Conservation (phyloP, 768 basidiomycete genomes). For the Mycena indigotica region DNA sequence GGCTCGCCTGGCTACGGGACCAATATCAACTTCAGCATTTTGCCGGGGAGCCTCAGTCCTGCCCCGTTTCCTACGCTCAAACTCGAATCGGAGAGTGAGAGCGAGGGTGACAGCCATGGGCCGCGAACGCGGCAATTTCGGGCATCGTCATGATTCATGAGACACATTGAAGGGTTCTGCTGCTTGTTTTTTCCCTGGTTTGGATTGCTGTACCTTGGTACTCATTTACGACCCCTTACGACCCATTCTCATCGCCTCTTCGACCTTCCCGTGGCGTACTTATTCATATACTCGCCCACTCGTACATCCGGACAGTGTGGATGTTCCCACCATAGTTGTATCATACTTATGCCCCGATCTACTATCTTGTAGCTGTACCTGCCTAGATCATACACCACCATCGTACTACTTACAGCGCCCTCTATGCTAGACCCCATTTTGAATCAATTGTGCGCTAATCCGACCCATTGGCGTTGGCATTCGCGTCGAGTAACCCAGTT, state of each 20-base stretch:
- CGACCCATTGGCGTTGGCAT: too few species aligned
- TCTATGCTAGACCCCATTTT: too few species aligned
- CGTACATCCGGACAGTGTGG: background rate
- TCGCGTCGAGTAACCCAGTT: background rate
- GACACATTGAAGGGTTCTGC: constrained; percentile 7
- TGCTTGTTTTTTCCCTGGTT: constrained; percentile 20
- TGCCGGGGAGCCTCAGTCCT: constrained; percentile 71
- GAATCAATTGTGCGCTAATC: too few species aligned
- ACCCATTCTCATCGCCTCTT: constrained; percentile 22
- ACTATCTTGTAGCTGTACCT: constrained; percentile 29
- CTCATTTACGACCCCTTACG: constrained; percentile 37
- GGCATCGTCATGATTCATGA: constrained; percentile 21
- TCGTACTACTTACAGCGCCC: too few species aligned
- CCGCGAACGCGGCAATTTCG: constrained; percentile 32
- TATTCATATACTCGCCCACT: too few species aligned
- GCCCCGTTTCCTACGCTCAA: constrained; percentile 63
- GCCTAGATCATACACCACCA: constrained; percentile 18
- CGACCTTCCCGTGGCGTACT: constrained; percentile 32
- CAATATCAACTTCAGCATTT: constrained; percentile 82
- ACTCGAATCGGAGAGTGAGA: constrained; percentile 69
- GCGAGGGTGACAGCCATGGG: constrained; percentile 55
- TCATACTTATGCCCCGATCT: constrained; percentile 10
- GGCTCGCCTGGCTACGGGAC: constrained; percentile 54
- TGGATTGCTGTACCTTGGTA: constrained; percentile 13
- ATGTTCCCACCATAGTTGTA: constrained; percentile 7